Evolutionary conservation across 805 yeast genomes (phyloP), one percentile per base, ranked within the genome.

Genomic region (Pichia sporocuriosa): DNA sequence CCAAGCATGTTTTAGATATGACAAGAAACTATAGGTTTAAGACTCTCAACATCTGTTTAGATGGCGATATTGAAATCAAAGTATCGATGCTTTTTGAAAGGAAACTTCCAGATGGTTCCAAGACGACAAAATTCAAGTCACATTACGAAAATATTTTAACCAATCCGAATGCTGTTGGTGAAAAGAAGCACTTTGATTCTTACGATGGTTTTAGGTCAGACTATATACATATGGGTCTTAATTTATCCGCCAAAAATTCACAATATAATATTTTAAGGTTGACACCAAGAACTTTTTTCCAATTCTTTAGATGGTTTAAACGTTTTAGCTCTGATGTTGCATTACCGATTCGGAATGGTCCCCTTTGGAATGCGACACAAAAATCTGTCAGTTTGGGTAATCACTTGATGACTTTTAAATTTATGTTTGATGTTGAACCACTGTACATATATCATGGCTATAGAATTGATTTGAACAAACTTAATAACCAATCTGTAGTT

Each of bases 241-340:
- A 79, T n/a, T 60, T 66, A 12, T 35, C 51, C 2, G 42, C 57
- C 5, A 44, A 42, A 4, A 38, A 39, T 12, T 43, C 53, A 6
- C 54, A 72, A 4, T 73, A 77, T 49, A 89, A 88, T 60, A 68
- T 86, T 0, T 69, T 85, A 33, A 93, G 87, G 56, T 62, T 90
- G 34, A 69, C 86, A 4, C 95, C 95, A 1, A 68, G 65, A 5
- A 72, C 79, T 0, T 66, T 89, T 49, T 55, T 63, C 13, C 81
- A 76, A 44, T 87, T 90, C 62, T 74, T 77, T 49, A 55, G 61
- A 4, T 90, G 97, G 97, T 88, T 95, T 89, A 66, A 65, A 26
- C 69, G 84, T 50, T 89, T 89, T 59, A 74, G 83, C n/a, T 81
- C 86, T 21, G 79, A 80, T 36, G 69, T 81, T 51, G 73, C 86